Evolutionary conservation across 495 filamentous ascomycete species (phyloP), one percentile per base, ranked within the genome.

Genomic region (Antarctomyces pellizariae): DNA sequence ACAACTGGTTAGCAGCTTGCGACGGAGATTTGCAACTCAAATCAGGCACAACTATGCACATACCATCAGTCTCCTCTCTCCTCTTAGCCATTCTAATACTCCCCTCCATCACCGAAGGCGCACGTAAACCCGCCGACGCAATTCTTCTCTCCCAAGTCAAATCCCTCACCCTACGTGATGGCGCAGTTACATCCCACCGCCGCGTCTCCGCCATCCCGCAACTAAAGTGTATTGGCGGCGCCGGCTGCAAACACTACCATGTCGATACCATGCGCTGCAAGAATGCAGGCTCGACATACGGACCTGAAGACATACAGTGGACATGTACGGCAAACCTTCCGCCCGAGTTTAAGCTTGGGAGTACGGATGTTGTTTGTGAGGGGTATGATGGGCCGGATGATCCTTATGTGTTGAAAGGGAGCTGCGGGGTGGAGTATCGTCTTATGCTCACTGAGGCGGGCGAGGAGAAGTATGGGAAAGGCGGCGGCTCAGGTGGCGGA

Each of bases 381-480:
- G 86, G 86, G 5, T 95, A 91, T 47, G 54, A 62, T 10, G 49
- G 44, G 7, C 48, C 73, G 0, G 64, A 79, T 11, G 86, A 97
- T 42, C 59, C 62, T 0, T 86, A 79, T 50, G 61, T 95, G 3
- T 52, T 97, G 10, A 77, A 77, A 34, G 84, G 86, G 3, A 78
- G 67, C 40, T 97, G 86, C 49, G 86, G 79, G 2, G 84, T 91
- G 7, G 83, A 97, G 46, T 97, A 95, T 45, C 56, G 76, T 3
- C 43, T 97, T 5, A 38, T 73, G 1, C 49, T 97, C 18, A 97
- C 83, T 3, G 75, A 78, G 10, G 44, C 57, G n/a, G 84, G 86
- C 2, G 69, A 84, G 52, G 42, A 64, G 38, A 66, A 55, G 40
- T 82, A 70, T 37, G 71, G 73, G 0, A 43, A 51, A 3, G 19